A percentile compares a stretch with the other conserved stretches of the same genome.
Evolutionary conservation across 495 filamentous ascomycete genomes (phyloP).

Genomic region (Aspergillus ellipticus): DNA sequence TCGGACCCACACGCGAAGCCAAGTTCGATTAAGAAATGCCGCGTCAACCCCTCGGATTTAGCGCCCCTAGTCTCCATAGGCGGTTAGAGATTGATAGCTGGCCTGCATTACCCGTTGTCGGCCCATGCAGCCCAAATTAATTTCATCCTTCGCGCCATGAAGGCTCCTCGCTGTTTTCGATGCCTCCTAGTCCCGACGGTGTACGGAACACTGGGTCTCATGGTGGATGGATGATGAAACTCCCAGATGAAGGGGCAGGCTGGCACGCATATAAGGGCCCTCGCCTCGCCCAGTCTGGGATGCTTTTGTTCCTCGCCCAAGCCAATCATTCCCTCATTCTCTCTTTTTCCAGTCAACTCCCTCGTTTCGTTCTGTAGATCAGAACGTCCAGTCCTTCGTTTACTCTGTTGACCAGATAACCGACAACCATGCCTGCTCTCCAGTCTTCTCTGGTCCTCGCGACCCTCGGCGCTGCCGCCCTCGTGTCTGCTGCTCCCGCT

Average conservation of each 20-base stretch:
- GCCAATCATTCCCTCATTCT: not conserved
- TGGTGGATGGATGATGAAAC: not conserved
- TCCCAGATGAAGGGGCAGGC: not conserved
- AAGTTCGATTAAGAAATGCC: constrained; percentile 7
- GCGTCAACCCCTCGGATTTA: not conserved
- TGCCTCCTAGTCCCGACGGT: not conserved
- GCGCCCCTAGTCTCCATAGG: not conserved
- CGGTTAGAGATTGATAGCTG: not conserved
- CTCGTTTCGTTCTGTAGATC: constrained; percentile 3
- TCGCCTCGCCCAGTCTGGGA: not conserved
- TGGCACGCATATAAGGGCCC: not conserved
- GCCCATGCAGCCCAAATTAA: not conserved
- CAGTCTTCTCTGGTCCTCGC: constrained; percentile 1
- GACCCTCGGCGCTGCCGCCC: constrained; percentile 9
- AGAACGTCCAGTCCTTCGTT: constrained; percentile 1
- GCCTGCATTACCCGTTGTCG: not conserved
- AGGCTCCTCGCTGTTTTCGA: not conserved
- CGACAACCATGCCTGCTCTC: constrained; percentile 6
- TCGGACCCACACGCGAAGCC: not conserved
- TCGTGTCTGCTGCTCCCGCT: constrained; percentile 11
- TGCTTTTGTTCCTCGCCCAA: not conserved
- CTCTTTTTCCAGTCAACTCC: too few species aligned
- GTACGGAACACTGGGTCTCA: not conserved
- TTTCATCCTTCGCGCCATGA: not conserved
- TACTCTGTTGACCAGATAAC: constrained; percentile 2